Evolutionary conservation across 2,329 filamentous ascomycete genomes (phyloP), one percentile per base, ranked within the genome.

Genomic region (Nigrograna mackinnonii): DNA sequence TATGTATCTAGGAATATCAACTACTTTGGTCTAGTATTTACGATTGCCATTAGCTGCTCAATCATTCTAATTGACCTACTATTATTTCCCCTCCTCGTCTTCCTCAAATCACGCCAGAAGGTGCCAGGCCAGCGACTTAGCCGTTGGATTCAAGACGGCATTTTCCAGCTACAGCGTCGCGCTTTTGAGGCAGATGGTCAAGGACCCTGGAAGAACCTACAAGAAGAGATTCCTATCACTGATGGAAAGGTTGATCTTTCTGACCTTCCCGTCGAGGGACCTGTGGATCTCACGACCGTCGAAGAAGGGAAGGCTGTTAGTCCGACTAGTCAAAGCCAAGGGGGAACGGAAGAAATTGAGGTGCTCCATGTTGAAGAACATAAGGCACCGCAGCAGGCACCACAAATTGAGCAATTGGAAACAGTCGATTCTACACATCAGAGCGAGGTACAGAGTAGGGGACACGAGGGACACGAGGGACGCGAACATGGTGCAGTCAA

Each of bases 91-190:
- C 41, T 45, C 21, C 38, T 45, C 26, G 37, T 45, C 19, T 45
- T 31, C 17, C 16, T 33, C 4, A 24, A 18, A n/a, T 18, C 12
- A 6, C 33, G 33, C 18, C 30, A 33, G 24, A 6, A 26, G 4
- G 37, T 21, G 7, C 33, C 41, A 13, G 22, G 16, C 4, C 42
- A 37, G 16, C 37, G 42, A 12, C 22, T 45, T 20, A 28, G 31
- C 13, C 21, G 37, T 3, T 45, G 42, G 42, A 34, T 45, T 7
- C 42, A 45, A 30, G 42, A 45, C 24, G 42, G 42, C 19, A 33
- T 41, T 24, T 24, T 40, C 16, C 42, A 45, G 19, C 37, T 45
- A 4, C 42, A 45, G 18, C 37, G 42, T 6, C 32, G 39, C 20
- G 39, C 33, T 7, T 41, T 28, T 18, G 32, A 41, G 19, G 31